These are phyloP conservation scores for Psilocybe mexicana DNA, from an alignment of 1,284 basidiomycete species.

Conservation along the genomic window DNA sequence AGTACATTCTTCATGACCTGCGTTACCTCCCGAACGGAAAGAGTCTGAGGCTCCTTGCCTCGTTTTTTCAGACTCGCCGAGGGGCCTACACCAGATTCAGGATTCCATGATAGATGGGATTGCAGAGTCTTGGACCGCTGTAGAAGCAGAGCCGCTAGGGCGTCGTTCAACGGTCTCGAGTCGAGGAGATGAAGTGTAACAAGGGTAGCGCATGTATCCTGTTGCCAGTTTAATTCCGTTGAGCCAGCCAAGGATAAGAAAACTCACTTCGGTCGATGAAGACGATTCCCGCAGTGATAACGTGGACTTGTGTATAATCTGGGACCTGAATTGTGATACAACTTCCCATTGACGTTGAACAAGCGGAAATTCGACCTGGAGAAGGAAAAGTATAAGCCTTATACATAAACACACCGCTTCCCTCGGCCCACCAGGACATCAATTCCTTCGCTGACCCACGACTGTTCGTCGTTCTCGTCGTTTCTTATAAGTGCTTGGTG, in stretches of 20 bases:
- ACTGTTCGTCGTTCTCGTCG: constrained; percentile 59
- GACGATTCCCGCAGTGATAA: constrained; percentile 65
- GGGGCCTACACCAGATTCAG: constrained; percentile 9
- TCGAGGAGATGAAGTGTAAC: constrained; percentile 84
- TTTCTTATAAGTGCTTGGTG: constrained; percentile 64
- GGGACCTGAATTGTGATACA: constrained; percentile 78
- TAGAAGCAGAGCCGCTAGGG: constrained; percentile 65
- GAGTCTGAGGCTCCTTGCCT: constrained; percentile 15
- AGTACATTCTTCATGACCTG: constrained; percentile 52
- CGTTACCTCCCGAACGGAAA: constrained; percentile 43
- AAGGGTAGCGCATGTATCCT: constrained; percentile 76
- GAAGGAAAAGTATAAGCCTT: not conserved
- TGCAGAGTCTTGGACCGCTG: constrained; percentile 74
- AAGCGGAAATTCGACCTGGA: constrained; percentile 77
- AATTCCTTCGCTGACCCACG: constrained; percentile 64
- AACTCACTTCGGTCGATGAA: constrained; percentile 48
- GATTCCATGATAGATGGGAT: constrained; percentile 42
- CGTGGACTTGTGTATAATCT: constrained; percentile 83
- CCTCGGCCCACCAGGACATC: constrained; percentile 55
- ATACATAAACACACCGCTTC: not conserved
- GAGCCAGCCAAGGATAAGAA: not conserved
- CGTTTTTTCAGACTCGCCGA: constrained; percentile 36
- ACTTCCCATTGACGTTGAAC: constrained; percentile 90
- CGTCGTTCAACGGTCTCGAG: constrained; percentile 73
- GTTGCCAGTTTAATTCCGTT: constrained; percentile 9